Evolutionary conservation across 2,329 filamentous ascomycete species (phyloP).

Genomic region (Arachnomyces sp.): DNA sequence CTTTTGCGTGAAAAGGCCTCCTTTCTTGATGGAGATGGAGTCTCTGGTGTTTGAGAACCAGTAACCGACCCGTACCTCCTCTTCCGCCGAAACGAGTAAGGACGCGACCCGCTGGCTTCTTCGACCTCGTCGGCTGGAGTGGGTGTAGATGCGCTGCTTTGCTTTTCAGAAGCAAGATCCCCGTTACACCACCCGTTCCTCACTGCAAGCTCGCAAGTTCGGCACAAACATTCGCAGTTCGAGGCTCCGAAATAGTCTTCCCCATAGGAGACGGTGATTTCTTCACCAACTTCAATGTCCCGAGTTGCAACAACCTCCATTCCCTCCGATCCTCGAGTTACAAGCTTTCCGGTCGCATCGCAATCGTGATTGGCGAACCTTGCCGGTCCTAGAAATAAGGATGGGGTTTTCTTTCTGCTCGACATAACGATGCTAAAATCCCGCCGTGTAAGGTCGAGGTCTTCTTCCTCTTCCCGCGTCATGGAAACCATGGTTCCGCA

Average conservation of each 20-base stretch:
- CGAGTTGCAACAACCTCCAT: slow-evolving; percentile 84
- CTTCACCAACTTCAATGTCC: slow-evolving; percentile 78
- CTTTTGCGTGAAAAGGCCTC: slow-evolving; percentile 26
- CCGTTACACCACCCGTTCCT: slow-evolving; percentile 67
- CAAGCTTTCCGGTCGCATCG: slow-evolving; percentile 78
- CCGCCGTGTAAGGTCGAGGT: slow-evolving; percentile 71
- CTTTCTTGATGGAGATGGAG: slow-evolving; percentile 26
- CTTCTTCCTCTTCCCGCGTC: slow-evolving; percentile 81
- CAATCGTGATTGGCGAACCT: slow-evolving; percentile 98
- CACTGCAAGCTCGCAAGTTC: slow-evolving; percentile 67
- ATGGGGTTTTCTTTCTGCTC: slow-evolving; percentile 81
- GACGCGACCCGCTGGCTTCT: background rate
- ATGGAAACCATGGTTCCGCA: slow-evolving; percentile 87
- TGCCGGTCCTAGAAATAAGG: slow-evolving; percentile 87
- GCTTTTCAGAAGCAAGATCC: slow-evolving; percentile 27
- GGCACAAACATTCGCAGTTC: slow-evolving; percentile 91
- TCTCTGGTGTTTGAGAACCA: slow-evolving; percentile 20
- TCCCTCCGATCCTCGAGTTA: slow-evolving; percentile 73
- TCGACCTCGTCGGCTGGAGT: slow-evolving; percentile 19
- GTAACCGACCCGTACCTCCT: slow-evolving; percentile 20
- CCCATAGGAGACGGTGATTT: slow-evolving; percentile 94
- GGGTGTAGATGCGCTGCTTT: slow-evolving; percentile 27
- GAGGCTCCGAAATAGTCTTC: slow-evolving; percentile 92
- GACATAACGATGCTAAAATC: slow-evolving; percentile 98
- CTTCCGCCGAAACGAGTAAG: slow-evolving; percentile 18